Evolutionary conservation across 2,329 filamentous ascomycete species (phyloP).

Genomic region (Talaromyces piceae): DNA sequence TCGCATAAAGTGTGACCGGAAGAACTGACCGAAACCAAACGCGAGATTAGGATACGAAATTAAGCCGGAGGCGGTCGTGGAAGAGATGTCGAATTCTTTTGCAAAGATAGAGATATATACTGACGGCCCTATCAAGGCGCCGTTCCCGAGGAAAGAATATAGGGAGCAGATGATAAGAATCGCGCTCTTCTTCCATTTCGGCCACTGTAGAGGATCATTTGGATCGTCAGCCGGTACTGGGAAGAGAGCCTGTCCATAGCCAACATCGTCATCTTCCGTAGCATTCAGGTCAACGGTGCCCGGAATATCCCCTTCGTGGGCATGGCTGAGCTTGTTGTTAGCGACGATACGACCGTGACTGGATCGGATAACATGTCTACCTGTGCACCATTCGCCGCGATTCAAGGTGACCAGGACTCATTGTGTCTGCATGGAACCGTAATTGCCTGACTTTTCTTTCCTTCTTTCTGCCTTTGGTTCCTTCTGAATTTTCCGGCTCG

Average conservation of each 20-base stretch:
- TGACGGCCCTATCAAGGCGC: constrained; percentile 49
- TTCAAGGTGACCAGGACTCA: neutral
- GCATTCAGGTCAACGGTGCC: constrained; percentile 50
- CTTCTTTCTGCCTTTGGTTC: too few relatives aligned
- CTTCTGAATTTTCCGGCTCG: neutral
- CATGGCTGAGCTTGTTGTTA: constrained; percentile 38
- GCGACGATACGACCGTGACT: neutral
- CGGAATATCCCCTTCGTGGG: constrained; percentile 49
- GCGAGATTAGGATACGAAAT: constrained; percentile 55
- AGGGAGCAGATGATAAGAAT: constrained; percentile 49
- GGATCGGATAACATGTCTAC: neutral
- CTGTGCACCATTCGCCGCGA: neutral
- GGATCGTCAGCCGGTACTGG: constrained; percentile 55
- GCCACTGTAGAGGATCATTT: constrained; percentile 56
- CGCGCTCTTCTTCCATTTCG: constrained; percentile 48
- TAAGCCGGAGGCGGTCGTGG: constrained; percentile 47
- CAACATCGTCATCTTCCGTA: constrained; percentile 52
- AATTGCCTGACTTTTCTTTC: neutral
- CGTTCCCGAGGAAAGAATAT: constrained; percentile 55
- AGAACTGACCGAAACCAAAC: constrained; percentile 47
- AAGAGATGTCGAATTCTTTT: constrained; percentile 45
- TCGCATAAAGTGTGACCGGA: neutral
- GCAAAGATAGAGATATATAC: constrained; percentile 52
- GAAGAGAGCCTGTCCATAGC: constrained; percentile 53
- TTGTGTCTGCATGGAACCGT: neutral